Conservation (phyloP, 768 basidiomycete species). For the Leccinellum luteum region DNA sequence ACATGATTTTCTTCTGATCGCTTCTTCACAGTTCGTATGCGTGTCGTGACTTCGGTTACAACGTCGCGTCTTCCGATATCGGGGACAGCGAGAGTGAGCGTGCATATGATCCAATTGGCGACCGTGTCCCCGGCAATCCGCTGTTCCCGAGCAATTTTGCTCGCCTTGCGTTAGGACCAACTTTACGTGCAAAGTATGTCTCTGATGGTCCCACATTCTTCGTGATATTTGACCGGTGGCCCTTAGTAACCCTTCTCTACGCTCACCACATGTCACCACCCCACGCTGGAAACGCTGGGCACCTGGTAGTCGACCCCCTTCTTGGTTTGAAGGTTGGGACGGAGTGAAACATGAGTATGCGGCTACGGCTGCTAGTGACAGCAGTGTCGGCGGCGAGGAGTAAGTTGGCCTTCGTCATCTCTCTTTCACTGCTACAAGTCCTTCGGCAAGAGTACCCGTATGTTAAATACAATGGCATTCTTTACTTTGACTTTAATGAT, state of each 20-base stretch:
- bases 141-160: slow-evolving; percentile 83
- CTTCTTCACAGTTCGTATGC: slow-evolving; percentile 11
- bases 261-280: slow-evolving; percentile 8
- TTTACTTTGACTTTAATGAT: neutral
- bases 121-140: slow-evolving; percentile 70
- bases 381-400: slow-evolving; percentile 28
- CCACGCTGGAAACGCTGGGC: slow-evolving; percentile 27
- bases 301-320: slow-evolving; percentile 30
- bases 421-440: neutral
- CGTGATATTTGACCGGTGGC: neutral
- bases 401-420: slow-evolving; percentile 2
- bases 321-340: slow-evolving; percentile 45
- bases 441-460: neutral
- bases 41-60: slow-evolving; percentile 15
- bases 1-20: neutral
- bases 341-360: slow-evolving; percentile 42
- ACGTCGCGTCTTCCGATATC: slow-evolving; percentile 16
- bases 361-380: slow-evolving; percentile 38
- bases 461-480: neutral
- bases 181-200: slow-evolving; percentile 54
- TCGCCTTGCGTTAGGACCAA: slow-evolving; percentile 61
- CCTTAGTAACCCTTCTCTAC: slow-evolving; percentile 27
- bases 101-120: slow-evolving; percentile 51
- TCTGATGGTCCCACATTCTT: neutral
- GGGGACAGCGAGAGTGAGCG: slow-evolving; percentile 30